Conservation (phyloP, 2,329 filamentous ascomycete genomes). For the Fusarium hostae region DNA sequence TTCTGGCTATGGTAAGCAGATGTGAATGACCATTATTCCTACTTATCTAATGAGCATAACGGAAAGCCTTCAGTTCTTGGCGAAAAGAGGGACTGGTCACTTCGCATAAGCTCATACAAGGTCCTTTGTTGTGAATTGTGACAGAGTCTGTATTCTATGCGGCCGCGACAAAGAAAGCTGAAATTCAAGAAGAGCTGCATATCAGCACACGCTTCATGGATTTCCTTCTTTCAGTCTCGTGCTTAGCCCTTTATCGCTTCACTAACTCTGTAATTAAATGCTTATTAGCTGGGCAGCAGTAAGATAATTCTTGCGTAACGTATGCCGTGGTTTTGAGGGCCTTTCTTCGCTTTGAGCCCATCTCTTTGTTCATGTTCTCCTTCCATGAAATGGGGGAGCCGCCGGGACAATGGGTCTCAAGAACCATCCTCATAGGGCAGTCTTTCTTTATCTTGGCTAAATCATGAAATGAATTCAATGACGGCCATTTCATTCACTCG, state of each 20-base stretch:
- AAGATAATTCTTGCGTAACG: fast-evolving
- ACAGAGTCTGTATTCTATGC: fast-evolving
- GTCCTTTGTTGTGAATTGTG: background rate
- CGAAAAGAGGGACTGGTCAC: background rate
- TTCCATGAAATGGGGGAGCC: background rate
- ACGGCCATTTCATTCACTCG: no score
- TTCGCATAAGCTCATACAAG: fast-evolving
- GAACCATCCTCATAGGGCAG: no score
- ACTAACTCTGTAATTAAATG: no score
- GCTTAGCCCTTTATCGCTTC: background rate
- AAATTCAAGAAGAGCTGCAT: no score
- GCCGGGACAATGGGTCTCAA: no score
- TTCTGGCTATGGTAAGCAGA: background rate
- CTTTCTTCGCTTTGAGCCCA: fast-evolving
- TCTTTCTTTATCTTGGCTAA: fast-evolving
- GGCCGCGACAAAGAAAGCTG: background rate
- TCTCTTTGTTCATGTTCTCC: background rate
- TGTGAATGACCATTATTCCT: background rate
- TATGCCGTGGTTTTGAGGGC: fast-evolving
- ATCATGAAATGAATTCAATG: no score
- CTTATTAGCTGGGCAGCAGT: fast-evolving
- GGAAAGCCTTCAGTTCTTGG: background rate
- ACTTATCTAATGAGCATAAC: background rate
- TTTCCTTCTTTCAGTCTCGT: background rate
- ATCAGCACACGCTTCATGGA: no score